Conservation (phyloP, 2,329 filamentous ascomycete genomes). For the Aspergillus brasiliensis region DNA sequence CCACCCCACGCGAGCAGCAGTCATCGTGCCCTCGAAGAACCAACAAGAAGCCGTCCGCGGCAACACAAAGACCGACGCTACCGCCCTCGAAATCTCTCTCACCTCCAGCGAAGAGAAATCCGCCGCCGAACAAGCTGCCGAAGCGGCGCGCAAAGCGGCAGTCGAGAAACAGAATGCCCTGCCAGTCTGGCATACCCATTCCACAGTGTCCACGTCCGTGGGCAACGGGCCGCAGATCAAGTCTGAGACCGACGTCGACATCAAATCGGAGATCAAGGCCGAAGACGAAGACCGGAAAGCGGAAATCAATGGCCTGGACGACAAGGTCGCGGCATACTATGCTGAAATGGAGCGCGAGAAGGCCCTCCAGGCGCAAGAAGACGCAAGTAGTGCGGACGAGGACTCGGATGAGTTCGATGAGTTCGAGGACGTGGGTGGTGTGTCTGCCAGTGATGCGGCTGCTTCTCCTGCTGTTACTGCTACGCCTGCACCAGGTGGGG, state of each 20-base stretch:
- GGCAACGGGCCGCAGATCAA: slow-evolving; percentile 31
- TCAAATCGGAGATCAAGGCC: slow-evolving; percentile 45
- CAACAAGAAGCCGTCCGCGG: slow-evolving; percentile 45
- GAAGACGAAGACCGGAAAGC: slow-evolving; percentile 48
- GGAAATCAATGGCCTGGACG: slow-evolving; percentile 45
- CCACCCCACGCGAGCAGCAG: slow-evolving; percentile 43
- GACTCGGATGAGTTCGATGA: slow-evolving; percentile 45
- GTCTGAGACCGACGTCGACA: slow-evolving; percentile 32
- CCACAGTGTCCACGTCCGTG: slow-evolving; percentile 44
- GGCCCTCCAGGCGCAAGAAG: slow-evolving; percentile 44
- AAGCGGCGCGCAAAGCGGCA: slow-evolving; percentile 50
- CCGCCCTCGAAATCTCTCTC: slow-evolving; percentile 52
- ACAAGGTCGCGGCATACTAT: slow-evolving; percentile 51
- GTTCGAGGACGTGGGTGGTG: slow-evolving; percentile 49
- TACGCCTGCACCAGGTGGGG: slow-evolving; percentile 16
- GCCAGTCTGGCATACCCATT: slow-evolving; percentile 56
- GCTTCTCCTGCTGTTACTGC: slow-evolving; percentile 34
- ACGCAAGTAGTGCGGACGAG: slow-evolving; percentile 44
- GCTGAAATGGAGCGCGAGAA: slow-evolving; percentile 49
- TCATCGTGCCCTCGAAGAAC: slow-evolving; percentile 43
- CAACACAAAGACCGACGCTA: slow-evolving; percentile 46
- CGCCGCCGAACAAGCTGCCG: slow-evolving; percentile 51
- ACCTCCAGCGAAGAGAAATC: slow-evolving; percentile 52
- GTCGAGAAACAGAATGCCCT: slow-evolving; percentile 55
- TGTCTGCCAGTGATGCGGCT: slow-evolving; percentile 37